A percentile compares a stretch with the other conserved stretches of the same genome.
These are phyloP conservation scores for Stevia rebaudiana DNA, from an alignment of 140 eudicot species.

Conservation along the genomic window DNA sequence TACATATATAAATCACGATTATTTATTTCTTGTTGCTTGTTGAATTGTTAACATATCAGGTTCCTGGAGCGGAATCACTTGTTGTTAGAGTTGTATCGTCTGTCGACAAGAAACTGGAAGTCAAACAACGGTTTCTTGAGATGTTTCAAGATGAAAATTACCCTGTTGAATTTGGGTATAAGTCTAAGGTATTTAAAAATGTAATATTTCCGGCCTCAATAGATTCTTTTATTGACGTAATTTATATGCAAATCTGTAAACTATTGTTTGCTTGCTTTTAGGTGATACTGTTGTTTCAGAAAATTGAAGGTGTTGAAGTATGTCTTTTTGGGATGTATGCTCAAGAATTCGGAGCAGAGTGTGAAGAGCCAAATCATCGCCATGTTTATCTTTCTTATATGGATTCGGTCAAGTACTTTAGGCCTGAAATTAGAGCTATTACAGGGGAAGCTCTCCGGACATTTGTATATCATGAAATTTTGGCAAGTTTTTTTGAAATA, in stretches of 20 bases:
- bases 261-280: constrained; percentile 30
- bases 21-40: constrained; percentile 9
- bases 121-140: constrained; percentile 83
- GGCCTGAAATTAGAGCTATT: constrained; percentile 82
- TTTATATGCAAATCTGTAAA: neutral
- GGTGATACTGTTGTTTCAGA: constrained; percentile 91
- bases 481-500: constrained; percentile 60
- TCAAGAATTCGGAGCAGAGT: constrained; percentile 94
- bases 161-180: constrained; percentile 78
- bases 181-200: constrained; percentile 69
- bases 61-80: constrained; percentile 92
- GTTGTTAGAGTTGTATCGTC: constrained; percentile 97
- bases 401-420: constrained; percentile 94
- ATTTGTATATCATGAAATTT: constrained; percentile 95
- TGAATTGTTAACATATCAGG: constrained; percentile 33
- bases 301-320: constrained; percentile 99
- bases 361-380: constrained; percentile 89
- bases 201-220: neutral
- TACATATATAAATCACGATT: too few species aligned
- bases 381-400: constrained; percentile 94
- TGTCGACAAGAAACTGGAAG: constrained; percentile 96
- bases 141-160: constrained; percentile 83
- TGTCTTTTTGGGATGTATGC: constrained; percentile 99
- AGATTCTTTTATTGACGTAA: neutral
- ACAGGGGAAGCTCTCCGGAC: constrained; percentile 99